phyloP scores from a whole-genome alignment of 768 basidiomycete species.

The Kwoniella europaea region DNA sequence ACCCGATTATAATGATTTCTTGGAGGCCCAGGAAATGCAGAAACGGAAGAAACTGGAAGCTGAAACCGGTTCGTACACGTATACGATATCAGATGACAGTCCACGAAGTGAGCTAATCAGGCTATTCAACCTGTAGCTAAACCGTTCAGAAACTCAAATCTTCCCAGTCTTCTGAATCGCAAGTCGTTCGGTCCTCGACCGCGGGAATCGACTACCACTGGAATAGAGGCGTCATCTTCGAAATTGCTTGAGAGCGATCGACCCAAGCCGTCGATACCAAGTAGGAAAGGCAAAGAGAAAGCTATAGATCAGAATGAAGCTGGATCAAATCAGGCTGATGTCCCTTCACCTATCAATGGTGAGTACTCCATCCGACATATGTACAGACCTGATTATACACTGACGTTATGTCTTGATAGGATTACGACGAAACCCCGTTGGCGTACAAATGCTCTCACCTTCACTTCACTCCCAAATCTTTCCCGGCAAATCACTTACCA shows the following conservation, averaged over 20 bases:
- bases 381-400: not conserved
- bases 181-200: slow-evolving; percentile 15
- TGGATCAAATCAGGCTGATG: not conserved
- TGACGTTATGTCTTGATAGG: not conserved
- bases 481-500: slow-evolving; percentile 62
- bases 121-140: not conserved
- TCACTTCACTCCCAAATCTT: slow-evolving; percentile 84
- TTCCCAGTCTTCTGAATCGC: slow-evolving; percentile 10
- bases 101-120: not conserved
- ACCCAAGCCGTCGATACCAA: not conserved
- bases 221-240: slow-evolving; percentile 4
- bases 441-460: slow-evolving; percentile 89
- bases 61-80: not conserved
- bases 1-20: not conserved
- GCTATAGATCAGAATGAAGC: slow-evolving; percentile 14
- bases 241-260: not conserved
- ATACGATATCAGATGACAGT: not conserved
- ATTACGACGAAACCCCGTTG: slow-evolving; percentile 72
- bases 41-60: not conserved
- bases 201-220: not conserved
- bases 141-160: slow-evolving; percentile 1
- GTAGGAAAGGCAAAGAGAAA: slow-evolving; percentile 34
- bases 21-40: not conserved
- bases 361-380: too few species aligned
- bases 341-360: too few species aligned